phyloP scores from a whole-genome alignment of 768 basidiomycete genomes.

The Termitomyces bulborhizus region DNA sequence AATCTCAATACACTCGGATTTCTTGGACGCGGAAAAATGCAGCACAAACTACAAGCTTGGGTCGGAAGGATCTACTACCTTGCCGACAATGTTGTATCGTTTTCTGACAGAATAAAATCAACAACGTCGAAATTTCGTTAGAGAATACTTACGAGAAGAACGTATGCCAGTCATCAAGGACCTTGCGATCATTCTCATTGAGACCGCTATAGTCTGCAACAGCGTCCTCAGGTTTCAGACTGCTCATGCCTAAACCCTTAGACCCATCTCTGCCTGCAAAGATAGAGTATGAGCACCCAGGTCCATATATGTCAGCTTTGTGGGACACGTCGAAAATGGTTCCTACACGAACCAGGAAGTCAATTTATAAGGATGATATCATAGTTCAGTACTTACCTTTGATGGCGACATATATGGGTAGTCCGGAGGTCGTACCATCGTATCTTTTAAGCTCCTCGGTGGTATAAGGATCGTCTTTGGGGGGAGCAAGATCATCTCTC shows the following conservation, averaged over 20 bases:
- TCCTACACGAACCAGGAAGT: constrained; percentile 36
- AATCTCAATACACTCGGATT: not conserved
- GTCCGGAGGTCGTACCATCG: constrained; percentile 58
- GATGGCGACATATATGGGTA: constrained; percentile 88
- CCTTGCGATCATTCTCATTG: constrained; percentile 65
- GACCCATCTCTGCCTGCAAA: constrained; percentile 96
- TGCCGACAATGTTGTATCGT: constrained; percentile 85
- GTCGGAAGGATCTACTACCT: constrained; percentile 45
- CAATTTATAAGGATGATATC: not conserved
- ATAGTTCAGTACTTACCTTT: constrained; percentile 52
- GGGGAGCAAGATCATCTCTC: constrained; percentile 52
- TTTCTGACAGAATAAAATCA: constrained; percentile 39
- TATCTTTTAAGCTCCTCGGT: constrained; percentile 58
- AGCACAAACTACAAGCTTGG: constrained; percentile 7
- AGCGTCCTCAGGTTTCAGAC: constrained; percentile 80
- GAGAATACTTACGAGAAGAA: constrained; percentile 72
- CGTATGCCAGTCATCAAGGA: constrained; percentile 81
- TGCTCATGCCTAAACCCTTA: constrained; percentile 83
- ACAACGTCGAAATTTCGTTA: not conserved
- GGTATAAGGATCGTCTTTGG: constrained; percentile 77
- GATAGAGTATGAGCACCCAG: constrained; percentile 69
- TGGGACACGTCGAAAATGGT: constrained; percentile 85
- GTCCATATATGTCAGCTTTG: constrained; percentile 87
- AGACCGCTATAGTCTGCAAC: constrained; percentile 80
- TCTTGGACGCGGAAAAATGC: not conserved